Evolutionary conservation across 306 rosid species (phyloP).

Genomic region (Argentina anserina): DNA sequence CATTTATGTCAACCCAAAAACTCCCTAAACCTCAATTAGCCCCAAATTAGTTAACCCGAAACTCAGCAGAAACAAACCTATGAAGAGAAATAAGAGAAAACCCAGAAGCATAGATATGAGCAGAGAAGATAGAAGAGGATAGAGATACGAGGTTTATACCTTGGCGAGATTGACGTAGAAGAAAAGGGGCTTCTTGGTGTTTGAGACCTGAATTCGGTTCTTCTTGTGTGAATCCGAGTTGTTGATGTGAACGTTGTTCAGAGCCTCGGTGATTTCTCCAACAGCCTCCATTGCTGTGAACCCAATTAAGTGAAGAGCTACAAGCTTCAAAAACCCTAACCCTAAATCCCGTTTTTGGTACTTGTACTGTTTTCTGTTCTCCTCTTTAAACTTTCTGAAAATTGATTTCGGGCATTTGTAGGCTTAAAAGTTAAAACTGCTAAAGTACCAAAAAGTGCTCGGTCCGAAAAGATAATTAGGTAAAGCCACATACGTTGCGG

Average conservation of each 20-base stretch:
- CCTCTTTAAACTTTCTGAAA: neutral
- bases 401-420: neutral
- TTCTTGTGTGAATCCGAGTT: conserved; percentile 28
- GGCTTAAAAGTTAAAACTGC: no score
- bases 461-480: neutral
- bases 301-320: neutral
- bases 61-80: neutral
- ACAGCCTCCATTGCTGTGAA: conserved; percentile 35
- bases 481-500: neutral
- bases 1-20: neutral
- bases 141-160: conserved; percentile 16
- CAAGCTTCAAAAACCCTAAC: conserved; percentile 31
- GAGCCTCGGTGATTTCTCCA: conserved; percentile 28
- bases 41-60: conserved; percentile 2
- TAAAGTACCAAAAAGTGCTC: neutral
- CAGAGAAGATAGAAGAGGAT: neutral
- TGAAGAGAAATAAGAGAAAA: neutral
- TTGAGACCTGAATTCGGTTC: conserved; percentile 51
- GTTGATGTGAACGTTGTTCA: conserved; percentile 24
- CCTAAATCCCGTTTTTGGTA: conserved; percentile 17
- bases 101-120: neutral
- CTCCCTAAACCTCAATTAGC: neutral
- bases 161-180: conserved; percentile 50
- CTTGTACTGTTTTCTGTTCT: neutral
- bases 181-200: conserved; percentile 46